phyloP scores from a whole-genome alignment of 1,284 basidiomycete species.

The Ceratobasidium papillatum region DNA sequence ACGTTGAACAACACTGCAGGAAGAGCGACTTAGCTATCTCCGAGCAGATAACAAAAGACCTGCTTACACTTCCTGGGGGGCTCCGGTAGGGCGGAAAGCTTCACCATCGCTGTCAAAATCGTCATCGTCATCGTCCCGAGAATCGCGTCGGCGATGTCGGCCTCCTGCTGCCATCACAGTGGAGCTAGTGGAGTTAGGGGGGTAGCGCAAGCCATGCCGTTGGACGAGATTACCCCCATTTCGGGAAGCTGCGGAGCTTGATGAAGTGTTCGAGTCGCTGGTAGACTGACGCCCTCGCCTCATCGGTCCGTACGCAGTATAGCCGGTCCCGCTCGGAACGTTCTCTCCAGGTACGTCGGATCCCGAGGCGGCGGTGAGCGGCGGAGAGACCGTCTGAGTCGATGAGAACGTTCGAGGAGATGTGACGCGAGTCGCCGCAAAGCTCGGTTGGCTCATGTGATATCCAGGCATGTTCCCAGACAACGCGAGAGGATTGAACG shows the following conservation, averaged over 20 bases:
- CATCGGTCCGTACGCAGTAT: conserved; percentile 35
- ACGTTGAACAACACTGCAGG: conserved; percentile 42
- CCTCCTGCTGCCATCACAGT: conserved; percentile 41
- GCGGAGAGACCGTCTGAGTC: conserved; percentile 45
- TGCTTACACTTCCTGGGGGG: conserved; percentile 42
- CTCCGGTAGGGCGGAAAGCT: conserved; percentile 23
- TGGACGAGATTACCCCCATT: conserved; percentile 42
- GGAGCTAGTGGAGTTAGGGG: conserved; percentile 7
- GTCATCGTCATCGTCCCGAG: conserved; percentile 36
- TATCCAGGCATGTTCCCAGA: conserved; percentile 32
- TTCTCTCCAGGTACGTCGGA: conserved; percentile 44
- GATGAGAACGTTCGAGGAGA: conserved; percentile 20
- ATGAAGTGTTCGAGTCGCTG: conserved; percentile 37
- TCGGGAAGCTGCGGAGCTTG: conserved; percentile 19
- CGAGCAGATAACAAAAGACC: conserved; percentile 1
- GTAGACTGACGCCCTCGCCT: conserved; percentile 30
- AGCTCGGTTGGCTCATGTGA: conserved; percentile 17
- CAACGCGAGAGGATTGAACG: conserved; percentile 24
- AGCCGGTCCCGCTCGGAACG: conserved; percentile 35
- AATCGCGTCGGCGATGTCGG: conserved; percentile 22
- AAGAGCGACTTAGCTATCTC: conserved; percentile 21
- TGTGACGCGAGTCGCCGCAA: conserved; percentile 25
- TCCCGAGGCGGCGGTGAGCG: conserved; percentile 41
- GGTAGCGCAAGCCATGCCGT: conserved; percentile 38
- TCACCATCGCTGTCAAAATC: conserved; percentile 44